Conservation (phyloP, 495 filamentous ascomycete genomes). For the Aspergillus bridgeri region DNA sequence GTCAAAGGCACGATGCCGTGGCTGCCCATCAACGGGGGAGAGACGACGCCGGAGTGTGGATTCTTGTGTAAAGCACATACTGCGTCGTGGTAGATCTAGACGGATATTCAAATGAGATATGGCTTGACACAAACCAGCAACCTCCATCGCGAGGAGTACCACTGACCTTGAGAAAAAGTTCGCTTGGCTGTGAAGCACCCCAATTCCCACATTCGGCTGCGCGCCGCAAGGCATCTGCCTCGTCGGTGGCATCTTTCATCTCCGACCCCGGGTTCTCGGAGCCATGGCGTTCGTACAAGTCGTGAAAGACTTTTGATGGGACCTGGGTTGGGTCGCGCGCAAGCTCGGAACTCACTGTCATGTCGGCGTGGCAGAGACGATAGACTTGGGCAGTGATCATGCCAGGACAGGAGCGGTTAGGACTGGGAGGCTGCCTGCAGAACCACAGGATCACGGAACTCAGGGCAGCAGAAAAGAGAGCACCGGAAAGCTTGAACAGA, state of each 20-base stretch:
- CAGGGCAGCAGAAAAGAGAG: conserved; percentile 3
- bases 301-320: conserved; percentile 52
- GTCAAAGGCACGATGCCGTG: conserved; percentile 64
- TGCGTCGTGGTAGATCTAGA: conserved; percentile 63
- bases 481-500: conserved; percentile 5
- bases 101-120: no score
- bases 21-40: conserved; percentile 67
- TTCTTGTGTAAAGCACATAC: conserved; percentile 57
- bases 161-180: conserved; percentile 59
- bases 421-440: conserved; percentile 11
- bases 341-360: conserved; percentile 56
- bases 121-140: not conserved
- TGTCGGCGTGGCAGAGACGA: conserved; percentile 45
- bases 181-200: conserved; percentile 59
- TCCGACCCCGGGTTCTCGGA: conserved; percentile 3
- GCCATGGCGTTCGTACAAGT: conserved; percentile 40
- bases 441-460: conserved; percentile 9
- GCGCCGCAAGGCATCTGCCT: conserved; percentile 44
- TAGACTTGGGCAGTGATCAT: conserved; percentile 39
- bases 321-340: conserved; percentile 48
- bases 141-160: no score
- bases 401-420: conserved; percentile 4
- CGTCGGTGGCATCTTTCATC: conserved; percentile 19
- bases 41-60: conserved; percentile 55
- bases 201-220: conserved; percentile 64